These are phyloP conservation scores for Shiraia bambusicola DNA, from an alignment of 2,329 filamentous ascomycete genomes.

Conservation along the genomic window DNA sequence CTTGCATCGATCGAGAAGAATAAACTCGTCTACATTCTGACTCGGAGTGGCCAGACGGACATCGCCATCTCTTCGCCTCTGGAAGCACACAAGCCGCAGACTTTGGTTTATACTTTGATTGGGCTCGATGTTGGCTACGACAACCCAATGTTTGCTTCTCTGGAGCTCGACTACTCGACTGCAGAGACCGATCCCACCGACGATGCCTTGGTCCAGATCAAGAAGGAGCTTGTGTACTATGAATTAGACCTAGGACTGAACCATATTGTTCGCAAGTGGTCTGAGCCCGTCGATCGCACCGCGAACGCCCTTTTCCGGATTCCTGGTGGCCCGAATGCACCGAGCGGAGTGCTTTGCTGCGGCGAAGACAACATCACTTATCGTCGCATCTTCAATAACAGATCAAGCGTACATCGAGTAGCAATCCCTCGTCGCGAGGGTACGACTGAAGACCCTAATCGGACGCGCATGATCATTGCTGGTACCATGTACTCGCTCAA, in stretches of 20 bases:
- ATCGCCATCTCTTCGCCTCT: conserved; percentile 95
- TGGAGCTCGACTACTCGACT: conserved; percentile 92
- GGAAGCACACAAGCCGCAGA: conserved; percentile 91
- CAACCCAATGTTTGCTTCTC: conserved; percentile 91
- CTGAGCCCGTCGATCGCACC: conserved; percentile 86
- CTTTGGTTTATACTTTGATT: conserved; percentile 83
- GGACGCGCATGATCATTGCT: conserved; percentile 82
- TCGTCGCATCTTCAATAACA: conserved; percentile 75
- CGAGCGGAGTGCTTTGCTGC: conserved; percentile 92
- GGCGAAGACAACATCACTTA: conserved; percentile 95
- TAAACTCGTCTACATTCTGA: conserved; percentile 98
- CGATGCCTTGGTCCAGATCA: conserved; percentile 74
- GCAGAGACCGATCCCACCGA: conserved; percentile 89
- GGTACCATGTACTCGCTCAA: conserved; percentile 98
- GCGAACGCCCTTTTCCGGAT: conserved; percentile 92
- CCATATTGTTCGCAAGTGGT: conserved; percentile 96
- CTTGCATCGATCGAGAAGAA: conserved; percentile 97
- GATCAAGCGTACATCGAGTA: conserved; percentile 80
- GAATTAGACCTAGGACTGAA: conserved; percentile 96
- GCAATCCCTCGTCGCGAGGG: conserved; percentile 85
- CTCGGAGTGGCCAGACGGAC: conserved; percentile 90
- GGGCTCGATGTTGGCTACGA: conserved; percentile 95
- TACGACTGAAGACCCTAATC: conserved; percentile 85
- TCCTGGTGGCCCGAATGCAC: conserved; percentile 88
- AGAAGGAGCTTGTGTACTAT: conserved; percentile 94